Evolutionary conservation across 2,329 filamentous ascomycete genomes (phyloP).

Genomic region (Lasiodiplodia sp.): DNA sequence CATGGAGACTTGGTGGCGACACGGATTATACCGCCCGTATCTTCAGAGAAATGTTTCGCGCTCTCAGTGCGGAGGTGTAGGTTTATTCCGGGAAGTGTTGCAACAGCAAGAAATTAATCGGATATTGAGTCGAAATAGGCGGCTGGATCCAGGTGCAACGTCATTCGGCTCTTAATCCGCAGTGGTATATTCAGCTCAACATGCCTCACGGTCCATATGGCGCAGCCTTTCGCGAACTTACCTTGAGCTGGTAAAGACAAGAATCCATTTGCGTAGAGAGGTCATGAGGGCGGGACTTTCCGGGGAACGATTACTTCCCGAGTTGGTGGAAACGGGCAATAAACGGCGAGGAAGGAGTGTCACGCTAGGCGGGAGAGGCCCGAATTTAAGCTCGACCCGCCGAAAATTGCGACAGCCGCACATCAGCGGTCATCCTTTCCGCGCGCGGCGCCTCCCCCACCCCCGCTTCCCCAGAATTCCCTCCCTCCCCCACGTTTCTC

Average conservation of each 20-base stretch:
- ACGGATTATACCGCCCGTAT: not conserved
- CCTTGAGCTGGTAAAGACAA: no score
- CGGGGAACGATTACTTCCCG: not conserved
- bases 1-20: not conserved
- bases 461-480: constrained; percentile 19
- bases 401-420: not conserved
- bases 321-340: not conserved
- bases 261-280: not conserved
- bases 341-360: not conserved
- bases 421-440: not conserved
- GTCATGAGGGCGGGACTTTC: not conserved
- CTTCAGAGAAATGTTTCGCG: not conserved
- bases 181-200: not conserved
- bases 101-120: not conserved
- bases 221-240: not conserved
- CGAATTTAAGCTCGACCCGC: not conserved
- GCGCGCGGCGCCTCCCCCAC: not conserved
- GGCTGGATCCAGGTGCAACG: not conserved
- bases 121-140: not conserved
- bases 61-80: not conserved
- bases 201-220: not conserved
- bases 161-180: not conserved
- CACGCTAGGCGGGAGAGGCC: not conserved
- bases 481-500: constrained; percentile 17
- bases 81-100: not conserved